Percentiles rank a stretch among this genome's conserved stretches.
Evolutionary conservation across 441 rosid genomes (phyloP).

Genomic region (Jatropha podagrica): DNA sequence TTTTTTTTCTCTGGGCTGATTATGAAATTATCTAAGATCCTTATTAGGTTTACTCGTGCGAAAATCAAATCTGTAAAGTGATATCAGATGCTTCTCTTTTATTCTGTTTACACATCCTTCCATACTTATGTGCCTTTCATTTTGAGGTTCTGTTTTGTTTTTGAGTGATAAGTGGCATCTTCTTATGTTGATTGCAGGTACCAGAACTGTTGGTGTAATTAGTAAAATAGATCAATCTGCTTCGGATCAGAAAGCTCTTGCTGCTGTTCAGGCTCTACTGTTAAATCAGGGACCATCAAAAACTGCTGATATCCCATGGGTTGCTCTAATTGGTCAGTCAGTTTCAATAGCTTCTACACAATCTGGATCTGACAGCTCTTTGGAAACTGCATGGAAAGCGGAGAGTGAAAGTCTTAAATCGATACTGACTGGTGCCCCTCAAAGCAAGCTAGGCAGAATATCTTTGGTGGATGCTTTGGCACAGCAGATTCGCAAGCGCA

Average conservation of each 20-base stretch:
- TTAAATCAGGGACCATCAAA: constrained; percentile 82
- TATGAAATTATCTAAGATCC: neutral
- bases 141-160: constrained; percentile 21
- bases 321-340: constrained; percentile 92
- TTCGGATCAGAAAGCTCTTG: constrained; percentile 72
- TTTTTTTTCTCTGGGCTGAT: neutral
- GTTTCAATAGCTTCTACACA: constrained; percentile 83
- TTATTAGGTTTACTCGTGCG: neutral
- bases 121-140: neutral
- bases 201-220: constrained; percentile 85
- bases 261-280: constrained; percentile 86
- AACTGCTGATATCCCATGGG: constrained; percentile 88
- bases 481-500: constrained; percentile 76
- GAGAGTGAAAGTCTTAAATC: constrained; percentile 90
- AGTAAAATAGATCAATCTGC: constrained; percentile 93
- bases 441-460: constrained; percentile 80
- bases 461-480: constrained; percentile 86
- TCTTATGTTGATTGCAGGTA: constrained; percentile 42
- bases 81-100: neutral
- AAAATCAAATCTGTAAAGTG: neutral
- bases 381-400: constrained; percentile 94
- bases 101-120: neutral
- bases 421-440: constrained; percentile 75
- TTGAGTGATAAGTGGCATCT: constrained; percentile 8
- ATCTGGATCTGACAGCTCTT: constrained; percentile 80